Conservation (phyloP, 441 rosid genomes). For the Isatis lusitanica region DNA sequence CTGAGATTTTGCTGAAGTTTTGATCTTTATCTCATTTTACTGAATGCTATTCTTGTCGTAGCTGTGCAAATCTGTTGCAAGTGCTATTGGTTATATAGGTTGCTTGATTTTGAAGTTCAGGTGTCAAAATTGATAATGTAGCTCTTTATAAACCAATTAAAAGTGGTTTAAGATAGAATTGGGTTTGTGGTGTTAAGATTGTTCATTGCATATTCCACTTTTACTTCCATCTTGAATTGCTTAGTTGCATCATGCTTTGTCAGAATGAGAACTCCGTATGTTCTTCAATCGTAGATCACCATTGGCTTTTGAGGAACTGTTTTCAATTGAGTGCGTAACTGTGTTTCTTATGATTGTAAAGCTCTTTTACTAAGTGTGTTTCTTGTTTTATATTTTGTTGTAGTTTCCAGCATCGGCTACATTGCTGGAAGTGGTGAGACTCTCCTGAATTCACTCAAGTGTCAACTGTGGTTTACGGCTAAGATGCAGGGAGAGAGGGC, state of each 20-base stretch:
- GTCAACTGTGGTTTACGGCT: constrained; percentile 8
- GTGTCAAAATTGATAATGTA: constrained; percentile 13
- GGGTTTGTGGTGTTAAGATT: constrained; percentile 1
- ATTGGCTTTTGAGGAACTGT: neutral
- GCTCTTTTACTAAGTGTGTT: constrained; percentile 1
- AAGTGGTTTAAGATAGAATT: neutral
- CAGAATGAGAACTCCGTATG: neutral
- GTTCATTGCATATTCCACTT: neutral
- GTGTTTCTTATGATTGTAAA: neutral
- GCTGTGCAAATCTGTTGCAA: constrained; percentile 1
- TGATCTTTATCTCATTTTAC: constrained; percentile 7
- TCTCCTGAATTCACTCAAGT: constrained; percentile 14
- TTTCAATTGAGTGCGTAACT: neutral
- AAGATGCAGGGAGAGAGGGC: constrained; percentile 90
- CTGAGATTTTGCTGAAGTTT: neutral
- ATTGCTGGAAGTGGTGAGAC: constrained; percentile 18
- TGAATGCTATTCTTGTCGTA: neutral
- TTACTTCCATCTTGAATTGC: neutral
- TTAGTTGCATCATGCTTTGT: neutral
- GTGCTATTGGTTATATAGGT: neutral
- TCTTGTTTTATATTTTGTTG: neutral
- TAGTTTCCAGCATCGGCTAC: constrained; percentile 15
- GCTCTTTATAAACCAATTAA: neutral
- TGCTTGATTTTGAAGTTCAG: constrained; percentile 8
- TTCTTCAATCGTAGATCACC: neutral